Base-by-base conservation (phyloP, 352 stramenopile species). In the Phytopythium montanum region DNA sequence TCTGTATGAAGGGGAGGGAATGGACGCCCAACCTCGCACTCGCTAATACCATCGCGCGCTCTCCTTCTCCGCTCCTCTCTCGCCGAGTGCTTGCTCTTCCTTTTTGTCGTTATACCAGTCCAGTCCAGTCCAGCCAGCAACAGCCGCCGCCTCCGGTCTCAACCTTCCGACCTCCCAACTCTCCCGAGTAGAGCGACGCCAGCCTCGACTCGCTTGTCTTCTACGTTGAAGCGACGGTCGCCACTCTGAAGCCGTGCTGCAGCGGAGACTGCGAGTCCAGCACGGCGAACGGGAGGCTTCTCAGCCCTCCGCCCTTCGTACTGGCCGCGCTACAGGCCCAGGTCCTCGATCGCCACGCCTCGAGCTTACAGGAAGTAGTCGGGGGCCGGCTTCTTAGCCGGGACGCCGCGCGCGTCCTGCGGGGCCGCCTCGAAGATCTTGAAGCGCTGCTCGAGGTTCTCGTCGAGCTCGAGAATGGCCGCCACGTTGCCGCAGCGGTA, bases 401-500 rank as follows among this genome's bases (percentile, higher is more conserved):
- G 97, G 21, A 99, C 95, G 23, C 97, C 97, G 64, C 98, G 85
- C 7, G 90, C 93, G 60, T 99, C 97, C 73, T 99, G 95, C 41
- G 97, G 97, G 12, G 97, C 97, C 3, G 97, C 97, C 75, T 99
- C 96, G 72, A 99, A 99, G 68, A 99, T 99, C 82, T 93, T 94
- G 70, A 94, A 94, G 48, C 82, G 82, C 66, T 93, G 84, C 68
- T 94, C 82, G 50, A 97, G 63, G 66, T 98, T 97, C 73, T 99
- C 97, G 76, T 99, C 97, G 41, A 99, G 72, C 69, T 99, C 95
- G 60, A 99, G 76, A 72, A 99, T 99, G 28, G 96, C 95, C 10
- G 97, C 97, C 9, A 99, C 96, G 70, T 99, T 99, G 28, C 97
- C 97, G 66, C 97, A 99, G 60, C 97, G 84, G 77, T 99, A 99